Evolutionary conservation across 495 filamentous ascomycete genomes (phyloP).

Genomic region (Margaritispora aquatica): DNA sequence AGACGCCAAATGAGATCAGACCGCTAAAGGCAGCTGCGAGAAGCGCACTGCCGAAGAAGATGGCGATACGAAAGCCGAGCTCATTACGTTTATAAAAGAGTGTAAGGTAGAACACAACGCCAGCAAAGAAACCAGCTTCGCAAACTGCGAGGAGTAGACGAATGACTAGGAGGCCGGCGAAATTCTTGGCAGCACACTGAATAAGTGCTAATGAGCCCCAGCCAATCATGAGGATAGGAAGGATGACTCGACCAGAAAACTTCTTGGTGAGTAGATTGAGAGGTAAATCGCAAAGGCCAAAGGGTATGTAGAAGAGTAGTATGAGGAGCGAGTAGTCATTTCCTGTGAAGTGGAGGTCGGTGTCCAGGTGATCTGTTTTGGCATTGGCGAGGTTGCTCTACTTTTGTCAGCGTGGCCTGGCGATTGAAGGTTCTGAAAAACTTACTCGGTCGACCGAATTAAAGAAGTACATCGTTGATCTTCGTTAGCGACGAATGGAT

Average conservation of each 20-base stretch:
- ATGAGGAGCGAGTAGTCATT: constrained; percentile 27
- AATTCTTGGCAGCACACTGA: constrained; percentile 25
- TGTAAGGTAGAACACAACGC: constrained; percentile 28
- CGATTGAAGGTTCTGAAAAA: background rate
- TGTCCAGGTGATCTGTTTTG: constrained; percentile 29
- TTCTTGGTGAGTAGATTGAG: background rate
- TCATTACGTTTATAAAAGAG: constrained; percentile 37
- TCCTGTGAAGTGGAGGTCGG: constrained; percentile 25
- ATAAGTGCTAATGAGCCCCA: constrained; percentile 36
- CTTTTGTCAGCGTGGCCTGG: background rate
- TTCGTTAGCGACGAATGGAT: background rate
- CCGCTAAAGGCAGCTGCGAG: constrained; percentile 40
- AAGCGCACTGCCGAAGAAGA: constrained; percentile 22
- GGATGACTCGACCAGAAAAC: background rate
- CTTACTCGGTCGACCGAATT: constrained; percentile 31
- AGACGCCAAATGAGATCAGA: constrained; percentile 26
- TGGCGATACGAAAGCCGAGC: constrained; percentile 25
- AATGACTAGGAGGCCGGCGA: constrained; percentile 38
- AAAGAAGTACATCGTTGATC: constrained; percentile 30
- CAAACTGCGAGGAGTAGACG: constrained; percentile 49
- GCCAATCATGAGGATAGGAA: constrained; percentile 4
- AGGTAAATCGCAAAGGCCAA: background rate
- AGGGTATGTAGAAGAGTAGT: constrained; percentile 23
- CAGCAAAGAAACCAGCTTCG: constrained; percentile 34
- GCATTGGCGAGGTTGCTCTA: constrained; percentile 40